Percentiles rank a stretch among this genome's conserved stretches.
phyloP scores from a whole-genome alignment of 306 rosid species.

The Prosopis cineraria region DNA sequence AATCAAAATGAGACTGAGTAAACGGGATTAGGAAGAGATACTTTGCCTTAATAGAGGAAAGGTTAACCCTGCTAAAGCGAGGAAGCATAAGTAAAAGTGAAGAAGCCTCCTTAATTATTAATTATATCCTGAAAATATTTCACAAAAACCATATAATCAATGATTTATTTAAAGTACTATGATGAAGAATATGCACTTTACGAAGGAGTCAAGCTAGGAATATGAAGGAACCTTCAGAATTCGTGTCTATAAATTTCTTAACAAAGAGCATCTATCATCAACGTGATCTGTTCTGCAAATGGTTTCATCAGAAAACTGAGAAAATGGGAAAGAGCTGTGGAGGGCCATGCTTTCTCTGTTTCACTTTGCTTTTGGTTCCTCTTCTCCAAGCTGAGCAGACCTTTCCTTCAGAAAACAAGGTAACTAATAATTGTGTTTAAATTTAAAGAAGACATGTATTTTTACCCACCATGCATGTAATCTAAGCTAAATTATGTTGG shows the following conservation, averaged over 20 bases:
- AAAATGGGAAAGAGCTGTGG: background rate
- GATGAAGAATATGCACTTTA: conserved; percentile 34
- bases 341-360: conserved; percentile 10
- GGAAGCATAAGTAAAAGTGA: conserved; percentile 39
- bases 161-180: background rate
- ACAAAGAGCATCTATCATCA: background rate
- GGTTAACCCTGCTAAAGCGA: background rate
- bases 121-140: background rate
- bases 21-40: conserved; percentile 30
- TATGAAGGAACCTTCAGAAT: background rate
- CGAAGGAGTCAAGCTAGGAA: conserved; percentile 45
- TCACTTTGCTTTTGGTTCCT: conserved; percentile 35
- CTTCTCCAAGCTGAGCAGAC: conserved; percentile 30
- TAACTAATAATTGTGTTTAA: too few species aligned
- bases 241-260: background rate
- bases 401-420: conserved; percentile 34
- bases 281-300: background rate
- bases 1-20: background rate
- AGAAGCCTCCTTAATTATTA: conserved; percentile 27
- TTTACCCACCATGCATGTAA: too few species aligned
- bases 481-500: too few species aligned
- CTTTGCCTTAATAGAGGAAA: conserved; percentile 41
- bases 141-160: background rate
- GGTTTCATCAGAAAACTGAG: background rate
- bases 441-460: too few species aligned